Evolutionary conservation across 1,284 basidiomycete species (phyloP).

Genomic region (Hortiboletus rubellus): DNA sequence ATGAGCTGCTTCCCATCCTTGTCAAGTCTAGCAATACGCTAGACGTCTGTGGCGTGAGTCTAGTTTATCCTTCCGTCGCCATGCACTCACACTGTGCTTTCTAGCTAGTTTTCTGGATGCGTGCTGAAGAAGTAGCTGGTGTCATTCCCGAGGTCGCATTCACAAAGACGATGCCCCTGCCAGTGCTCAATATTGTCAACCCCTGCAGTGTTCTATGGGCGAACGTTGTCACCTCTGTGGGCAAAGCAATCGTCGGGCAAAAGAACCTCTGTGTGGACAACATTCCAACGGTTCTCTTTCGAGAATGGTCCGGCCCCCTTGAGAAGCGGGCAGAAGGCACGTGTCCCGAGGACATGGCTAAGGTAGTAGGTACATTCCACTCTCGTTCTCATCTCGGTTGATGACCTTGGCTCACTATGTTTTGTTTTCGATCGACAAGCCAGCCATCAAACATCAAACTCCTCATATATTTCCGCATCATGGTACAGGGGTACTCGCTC

Average conservation of each 20-base stretch:
- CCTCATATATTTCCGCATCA: slow-evolving; percentile 1
- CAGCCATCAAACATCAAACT: slow-evolving; percentile 11
- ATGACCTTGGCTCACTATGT: background rate
- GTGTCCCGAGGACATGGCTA: background rate
- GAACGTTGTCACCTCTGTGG: slow-evolving; percentile 14
- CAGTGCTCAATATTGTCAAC: slow-evolving; percentile 24
- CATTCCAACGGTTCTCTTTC: background rate
- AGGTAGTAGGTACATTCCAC: background rate
- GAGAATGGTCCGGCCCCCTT: background rate
- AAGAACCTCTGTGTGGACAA: background rate
- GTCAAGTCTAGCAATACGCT: slow-evolving; percentile 30
- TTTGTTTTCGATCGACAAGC: background rate
- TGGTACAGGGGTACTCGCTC: background rate
- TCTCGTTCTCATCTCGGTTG: background rate
- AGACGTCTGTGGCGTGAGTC: slow-evolving; percentile 23
- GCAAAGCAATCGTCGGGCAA: slow-evolving; percentile 3
- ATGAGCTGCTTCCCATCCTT: slow-evolving; percentile 30
- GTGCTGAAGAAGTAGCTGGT: slow-evolving; percentile 19
- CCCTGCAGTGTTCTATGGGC: slow-evolving; percentile 21
- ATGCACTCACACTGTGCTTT: background rate
- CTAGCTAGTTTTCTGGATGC: slow-evolving; percentile 28
- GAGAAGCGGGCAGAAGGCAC: slow-evolving; percentile 1
- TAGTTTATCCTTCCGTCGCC: background rate
- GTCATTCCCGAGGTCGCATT: slow-evolving; percentile 20
- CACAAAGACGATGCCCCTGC: background rate